Conservation (phyloP, 2,329 filamentous ascomycete genomes). For the Paracoccidioides lutzii region DNA sequence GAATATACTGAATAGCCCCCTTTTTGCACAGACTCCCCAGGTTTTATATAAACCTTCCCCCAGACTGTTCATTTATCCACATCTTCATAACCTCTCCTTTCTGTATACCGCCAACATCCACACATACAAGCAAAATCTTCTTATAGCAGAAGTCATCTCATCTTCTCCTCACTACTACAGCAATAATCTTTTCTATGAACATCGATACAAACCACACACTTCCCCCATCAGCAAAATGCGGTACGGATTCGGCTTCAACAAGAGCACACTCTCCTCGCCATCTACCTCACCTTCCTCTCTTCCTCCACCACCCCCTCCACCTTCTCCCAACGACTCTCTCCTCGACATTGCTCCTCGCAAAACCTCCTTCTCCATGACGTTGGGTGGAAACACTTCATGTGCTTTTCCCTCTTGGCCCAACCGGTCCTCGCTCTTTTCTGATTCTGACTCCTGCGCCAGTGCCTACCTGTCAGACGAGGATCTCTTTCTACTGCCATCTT, state of each 20-base stretch:
- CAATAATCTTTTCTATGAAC: background rate
- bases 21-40: background rate
- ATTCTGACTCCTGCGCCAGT: slow-evolving; percentile 22
- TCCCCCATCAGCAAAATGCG: slow-evolving; percentile 9
- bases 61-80: background rate
- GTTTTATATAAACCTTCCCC: background rate
- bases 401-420: slow-evolving; percentile 35
- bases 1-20: background rate
- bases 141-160: background rate
- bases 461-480: slow-evolving; percentile 33
- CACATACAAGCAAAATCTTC: background rate
- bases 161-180: background rate
- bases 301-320: slow-evolving; percentile 27
- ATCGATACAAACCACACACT: background rate
- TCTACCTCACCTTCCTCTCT: slow-evolving; percentile 20
- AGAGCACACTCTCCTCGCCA: slow-evolving; percentile 14
- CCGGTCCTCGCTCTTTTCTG: slow-evolving; percentile 24
- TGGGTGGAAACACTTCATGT: slow-evolving; percentile 29
- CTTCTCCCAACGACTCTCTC: slow-evolving; percentile 26
- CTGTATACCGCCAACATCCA: background rate
- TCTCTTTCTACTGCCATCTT: slow-evolving; percentile 24
- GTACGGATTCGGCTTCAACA: slow-evolving; percentile 20
- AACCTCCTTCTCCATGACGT: slow-evolving; percentile 28
- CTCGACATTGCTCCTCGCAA: slow-evolving; percentile 32
- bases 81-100: background rate